These are phyloP conservation scores for Marchantia paleacea DNA, from an alignment of 225 moss, liverwort and hornwort species.

Conservation along the genomic window DNA sequence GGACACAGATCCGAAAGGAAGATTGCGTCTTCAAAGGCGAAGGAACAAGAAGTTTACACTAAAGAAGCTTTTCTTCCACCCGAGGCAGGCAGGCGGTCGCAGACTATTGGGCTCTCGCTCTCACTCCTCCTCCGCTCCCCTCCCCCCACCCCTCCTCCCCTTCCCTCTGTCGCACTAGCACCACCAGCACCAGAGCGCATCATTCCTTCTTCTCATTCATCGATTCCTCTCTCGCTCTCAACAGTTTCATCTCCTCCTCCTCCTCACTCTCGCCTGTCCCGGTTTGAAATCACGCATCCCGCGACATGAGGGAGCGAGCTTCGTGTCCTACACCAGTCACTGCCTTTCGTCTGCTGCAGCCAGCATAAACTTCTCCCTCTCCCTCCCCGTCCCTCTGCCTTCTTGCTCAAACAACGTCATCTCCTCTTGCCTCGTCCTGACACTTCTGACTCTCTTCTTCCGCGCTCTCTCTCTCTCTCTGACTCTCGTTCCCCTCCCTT, in stretches of 20 bases:
- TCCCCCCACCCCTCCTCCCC: no score
- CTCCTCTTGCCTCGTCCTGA: neutral
- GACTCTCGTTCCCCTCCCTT: neutral
- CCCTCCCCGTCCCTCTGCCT: neutral
- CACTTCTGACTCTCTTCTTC: neutral
- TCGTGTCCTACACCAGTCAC: neutral
- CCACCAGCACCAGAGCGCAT: neutral
- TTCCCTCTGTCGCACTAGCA: no score
- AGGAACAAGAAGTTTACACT: neutral
- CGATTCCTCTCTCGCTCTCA: conserved; percentile 2
- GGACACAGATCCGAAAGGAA: conserved; percentile 18
- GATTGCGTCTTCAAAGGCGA: conserved; percentile 8
- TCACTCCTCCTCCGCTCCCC: neutral
- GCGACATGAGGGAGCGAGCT: neutral
- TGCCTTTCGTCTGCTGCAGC: neutral
- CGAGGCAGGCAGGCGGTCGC: neutral
- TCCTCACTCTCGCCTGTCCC: conserved; percentile 1
- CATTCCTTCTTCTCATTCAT: neutral
- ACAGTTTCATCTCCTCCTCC: neutral
- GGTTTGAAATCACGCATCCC: conserved; percentile 16
- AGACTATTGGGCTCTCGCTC: neutral
- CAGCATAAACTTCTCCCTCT: neutral
- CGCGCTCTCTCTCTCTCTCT: neutral
- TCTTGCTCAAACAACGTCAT: neutral
- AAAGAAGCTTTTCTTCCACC: neutral